Base-by-base conservation (phyloP, 1,139 yeast species). In the Blastobotrys aristatus region DNA sequence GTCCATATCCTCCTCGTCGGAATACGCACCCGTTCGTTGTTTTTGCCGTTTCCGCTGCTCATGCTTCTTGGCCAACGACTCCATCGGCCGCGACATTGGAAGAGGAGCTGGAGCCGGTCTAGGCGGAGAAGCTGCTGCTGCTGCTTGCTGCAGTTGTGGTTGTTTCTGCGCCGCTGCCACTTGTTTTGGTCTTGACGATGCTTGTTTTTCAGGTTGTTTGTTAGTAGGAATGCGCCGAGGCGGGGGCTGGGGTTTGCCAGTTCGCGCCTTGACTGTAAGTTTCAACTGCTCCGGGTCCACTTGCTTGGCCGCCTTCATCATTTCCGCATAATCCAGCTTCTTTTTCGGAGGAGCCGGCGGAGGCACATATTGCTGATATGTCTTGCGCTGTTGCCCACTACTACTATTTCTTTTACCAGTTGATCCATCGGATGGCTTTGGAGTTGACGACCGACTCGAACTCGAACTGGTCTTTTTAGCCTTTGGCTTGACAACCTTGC, bases 271-370 rank as follows among this genome's bases (percentile, higher is more conserved):
- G 40, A 69, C 59, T 1, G 60, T 62, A 41, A 69, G 46, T 50
- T 62, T 67, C 35, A 69, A 60, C 49, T 66, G 67, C 32, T 64
- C 66, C 2, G 59, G 44, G 47, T 68, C 65, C 10, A 69, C 63
- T 4, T 56, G 50, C 27, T 63, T 63, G 0, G 73, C 73, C 51
- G 66, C 65, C 41, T 63, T 61, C 69, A 69, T 61, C 21, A 69
- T 58, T 34, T 69, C 72, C 31, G 60, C 59, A 48, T 68, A 69
- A 32, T 65, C 67, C 34, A 69, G 58, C 53, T 58, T 55, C 49
- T 59, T 59, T 36, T 52, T 39, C 34, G 50, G 43, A 11, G 52
- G 34, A n/a, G 40, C 18, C 7, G 48, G 42, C 20, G 40, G 44
- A 18, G 50, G 38, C 6, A 26, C 21, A 29, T 34, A 42, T 16